Conservation (phyloP, 495 filamentous ascomycete species). For the Baudoinia panamericana region DNA sequence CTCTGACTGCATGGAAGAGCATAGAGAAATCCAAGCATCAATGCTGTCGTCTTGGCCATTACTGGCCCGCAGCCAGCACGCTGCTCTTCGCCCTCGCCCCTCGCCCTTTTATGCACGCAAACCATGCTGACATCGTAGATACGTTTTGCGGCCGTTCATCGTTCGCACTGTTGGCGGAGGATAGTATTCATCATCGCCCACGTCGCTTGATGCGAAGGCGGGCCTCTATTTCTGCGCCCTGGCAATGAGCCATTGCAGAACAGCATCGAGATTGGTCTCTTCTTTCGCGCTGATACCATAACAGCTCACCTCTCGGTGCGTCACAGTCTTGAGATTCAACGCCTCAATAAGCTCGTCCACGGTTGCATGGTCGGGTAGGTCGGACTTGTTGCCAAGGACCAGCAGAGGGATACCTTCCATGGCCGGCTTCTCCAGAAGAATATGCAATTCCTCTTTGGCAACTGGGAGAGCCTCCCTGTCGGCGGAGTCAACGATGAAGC, state of each 20-base stretch:
- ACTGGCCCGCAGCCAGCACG: slow-evolving; percentile 12
- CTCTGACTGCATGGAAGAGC: no score
- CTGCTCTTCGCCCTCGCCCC: slow-evolving; percentile 3
- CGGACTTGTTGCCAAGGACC: slow-evolving; percentile 97
- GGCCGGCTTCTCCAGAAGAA: slow-evolving; percentile 69
- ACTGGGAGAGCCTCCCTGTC: slow-evolving; percentile 69
- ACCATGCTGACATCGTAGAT: background rate
- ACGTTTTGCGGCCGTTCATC: background rate
- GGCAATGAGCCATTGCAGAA: slow-evolving; percentile 92
- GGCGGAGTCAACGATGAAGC: slow-evolving; percentile 89
- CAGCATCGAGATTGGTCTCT: slow-evolving; percentile 94
- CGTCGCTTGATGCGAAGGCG: background rate
- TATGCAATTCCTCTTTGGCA: slow-evolving; percentile 83
- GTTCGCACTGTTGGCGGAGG: slow-evolving; percentile 2
- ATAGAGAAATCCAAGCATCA: no score
- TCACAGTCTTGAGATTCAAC: slow-evolving; percentile 79
- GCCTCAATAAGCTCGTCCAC: slow-evolving; percentile 92
- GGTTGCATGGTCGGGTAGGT: slow-evolving; percentile 71
- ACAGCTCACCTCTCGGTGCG: slow-evolving; percentile 90
- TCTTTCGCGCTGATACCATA: slow-evolving; percentile 98
- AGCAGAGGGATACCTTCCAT: slow-evolving; percentile 84
- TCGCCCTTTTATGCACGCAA: slow-evolving; percentile 8
- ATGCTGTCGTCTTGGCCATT: no score
- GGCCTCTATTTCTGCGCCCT: slow-evolving; percentile 45
- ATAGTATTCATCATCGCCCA: slow-evolving; percentile 6